Evolutionary conservation across 495 filamentous ascomycete genomes (phyloP).

Genomic region (Tuber microsphaerosporum): DNA sequence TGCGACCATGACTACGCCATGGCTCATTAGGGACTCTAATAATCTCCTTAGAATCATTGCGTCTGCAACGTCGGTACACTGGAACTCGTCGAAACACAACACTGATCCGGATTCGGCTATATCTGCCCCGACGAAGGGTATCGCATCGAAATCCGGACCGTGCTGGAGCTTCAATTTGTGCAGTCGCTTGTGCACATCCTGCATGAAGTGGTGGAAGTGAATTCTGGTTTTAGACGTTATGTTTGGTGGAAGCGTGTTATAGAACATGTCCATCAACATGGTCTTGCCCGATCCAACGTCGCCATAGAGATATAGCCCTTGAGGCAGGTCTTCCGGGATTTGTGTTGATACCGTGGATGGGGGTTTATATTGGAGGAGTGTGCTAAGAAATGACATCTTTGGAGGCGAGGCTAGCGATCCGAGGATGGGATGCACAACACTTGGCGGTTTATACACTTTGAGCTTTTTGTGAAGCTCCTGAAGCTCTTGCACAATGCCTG

Average conservation of each 20-base stretch:
- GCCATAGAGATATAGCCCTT: slow-evolving; percentile 89
- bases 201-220: slow-evolving; percentile 99
- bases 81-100: slow-evolving; percentile 97
- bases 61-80: slow-evolving; percentile 97
- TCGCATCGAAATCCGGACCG: slow-evolving; percentile 82
- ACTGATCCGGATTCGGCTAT: slow-evolving; percentile 80
- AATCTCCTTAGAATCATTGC: slow-evolving; percentile 94
- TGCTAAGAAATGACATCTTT: slow-evolving; percentile 51
- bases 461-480: slow-evolving; percentile 86
- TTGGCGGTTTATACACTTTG: slow-evolving; percentile 60
- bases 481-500: slow-evolving; percentile 77
- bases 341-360: slow-evolving; percentile 42
- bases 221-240: slow-evolving; percentile 85
- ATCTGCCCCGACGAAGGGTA: slow-evolving; percentile 87
- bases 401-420: slow-evolving; percentile 56
- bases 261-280: slow-evolving; percentile 99
- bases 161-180: slow-evolving; percentile 83
- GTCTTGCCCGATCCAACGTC: slow-evolving; percentile 98
- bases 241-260: slow-evolving; percentile 76
- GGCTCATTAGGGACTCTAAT: slow-evolving; percentile 81
- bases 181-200: slow-evolving; percentile 87
- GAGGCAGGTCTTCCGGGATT: slow-evolving; percentile 67
- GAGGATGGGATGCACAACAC: slow-evolving; percentile 68
- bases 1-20: slow-evolving; percentile 91
- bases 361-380: slow-evolving; percentile 55